A percentile compares a stretch with the other conserved stretches of the same genome.
Evolutionary conservation across 2,329 filamentous ascomycete genomes (phyloP).

Genomic region (Pseudogymnoascus sp.): DNA sequence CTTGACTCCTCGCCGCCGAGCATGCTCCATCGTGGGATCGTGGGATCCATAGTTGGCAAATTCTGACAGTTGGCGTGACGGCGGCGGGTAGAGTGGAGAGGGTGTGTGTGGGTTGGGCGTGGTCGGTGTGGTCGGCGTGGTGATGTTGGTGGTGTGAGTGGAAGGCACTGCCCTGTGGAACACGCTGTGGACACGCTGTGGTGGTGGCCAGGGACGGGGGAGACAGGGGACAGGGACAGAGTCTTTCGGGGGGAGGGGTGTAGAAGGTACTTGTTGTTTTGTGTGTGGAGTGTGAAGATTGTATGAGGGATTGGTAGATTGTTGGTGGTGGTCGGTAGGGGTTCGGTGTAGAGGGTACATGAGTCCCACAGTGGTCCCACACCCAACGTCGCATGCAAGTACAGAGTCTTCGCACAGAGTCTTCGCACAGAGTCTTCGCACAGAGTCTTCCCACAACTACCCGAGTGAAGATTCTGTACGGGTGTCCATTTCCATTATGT

Average conservation of each 20-base stretch:
- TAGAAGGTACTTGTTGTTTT: not conserved
- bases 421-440: not conserved
- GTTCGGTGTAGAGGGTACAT: not conserved
- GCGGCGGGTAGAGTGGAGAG: not conserved
- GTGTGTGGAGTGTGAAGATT: not conserved
- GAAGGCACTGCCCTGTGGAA: not conserved
- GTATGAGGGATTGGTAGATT: too few relatives aligned
- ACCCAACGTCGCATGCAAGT: not conserved
- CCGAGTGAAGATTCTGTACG: not conserved
- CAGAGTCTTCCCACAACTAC: not conserved
- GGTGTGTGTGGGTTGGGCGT: not conserved
- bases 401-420: not conserved
- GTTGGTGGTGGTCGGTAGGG: not conserved
- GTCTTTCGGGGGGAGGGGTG: not conserved
- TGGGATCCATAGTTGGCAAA: not conserved
- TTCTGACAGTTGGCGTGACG: constrained; percentile 7
- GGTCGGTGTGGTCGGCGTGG: not conserved
- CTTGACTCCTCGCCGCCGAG: not conserved
- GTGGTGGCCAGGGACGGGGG: not conserved
- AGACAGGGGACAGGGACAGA: not conserved
- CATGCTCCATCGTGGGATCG: not conserved
- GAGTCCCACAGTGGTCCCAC: not conserved
- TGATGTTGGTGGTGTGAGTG: not conserved
- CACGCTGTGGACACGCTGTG: not conserved
- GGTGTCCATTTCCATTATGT: not conserved